phyloP scores from a whole-genome alignment of 2,329 filamentous ascomycete genomes.

The Colletotrichum theobromicola region DNA sequence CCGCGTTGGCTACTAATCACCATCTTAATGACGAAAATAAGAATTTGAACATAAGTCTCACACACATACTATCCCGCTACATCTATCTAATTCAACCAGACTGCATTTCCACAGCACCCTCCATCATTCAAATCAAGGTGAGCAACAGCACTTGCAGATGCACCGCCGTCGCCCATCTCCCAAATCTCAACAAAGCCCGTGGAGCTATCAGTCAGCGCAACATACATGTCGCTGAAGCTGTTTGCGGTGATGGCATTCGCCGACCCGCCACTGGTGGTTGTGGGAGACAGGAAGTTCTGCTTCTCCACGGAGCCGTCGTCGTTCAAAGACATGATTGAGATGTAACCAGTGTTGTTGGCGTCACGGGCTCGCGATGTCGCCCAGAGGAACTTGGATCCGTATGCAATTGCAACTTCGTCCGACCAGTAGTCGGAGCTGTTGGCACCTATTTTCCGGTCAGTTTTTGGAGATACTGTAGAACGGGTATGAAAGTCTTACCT shows the following conservation, averaged over 20 bases:
- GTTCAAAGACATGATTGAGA: constrained; percentile 30
- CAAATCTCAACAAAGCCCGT: constrained; percentile 38
- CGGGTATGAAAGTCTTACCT: not conserved
- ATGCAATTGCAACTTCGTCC: not conserved
- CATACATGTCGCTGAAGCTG: constrained; percentile 33
- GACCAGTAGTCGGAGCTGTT: not conserved
- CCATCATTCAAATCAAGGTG: not conserved
- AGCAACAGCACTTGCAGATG: not conserved
- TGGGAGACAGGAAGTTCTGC: constrained; percentile 34
- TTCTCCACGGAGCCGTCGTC: constrained; percentile 28
- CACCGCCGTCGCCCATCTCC: constrained; percentile 27
- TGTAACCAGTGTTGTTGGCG: constrained; percentile 28
- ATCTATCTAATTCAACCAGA: not conserved
- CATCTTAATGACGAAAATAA: not conserved
- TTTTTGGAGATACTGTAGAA: not conserved
- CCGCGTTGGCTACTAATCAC: not conserved
- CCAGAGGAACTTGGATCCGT: not conserved
- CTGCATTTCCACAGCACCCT: not conserved
- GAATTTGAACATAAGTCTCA: not conserved
- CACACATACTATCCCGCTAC: not conserved
- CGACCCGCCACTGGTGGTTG: constrained; percentile 34
- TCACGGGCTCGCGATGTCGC: not conserved
- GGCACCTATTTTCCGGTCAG: not conserved
- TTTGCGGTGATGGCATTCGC: constrained; percentile 37
- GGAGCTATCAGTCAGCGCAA: constrained; percentile 36